Evolutionary conservation across 2,329 filamentous ascomycete species (phyloP).

Genomic region (Aspergillus awamori): DNA sequence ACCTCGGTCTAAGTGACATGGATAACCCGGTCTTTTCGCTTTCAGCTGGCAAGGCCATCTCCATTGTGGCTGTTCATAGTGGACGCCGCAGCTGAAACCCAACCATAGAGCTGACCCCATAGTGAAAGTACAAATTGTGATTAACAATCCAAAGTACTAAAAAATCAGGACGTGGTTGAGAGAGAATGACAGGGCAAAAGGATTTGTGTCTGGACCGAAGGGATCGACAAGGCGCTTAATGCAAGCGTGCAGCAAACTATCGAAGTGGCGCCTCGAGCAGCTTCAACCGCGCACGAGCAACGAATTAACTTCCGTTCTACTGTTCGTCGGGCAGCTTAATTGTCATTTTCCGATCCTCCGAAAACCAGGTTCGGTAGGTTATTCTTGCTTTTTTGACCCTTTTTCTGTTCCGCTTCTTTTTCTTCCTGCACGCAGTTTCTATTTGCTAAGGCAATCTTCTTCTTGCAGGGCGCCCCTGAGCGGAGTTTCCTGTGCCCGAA

Average conservation of each 20-base stretch:
- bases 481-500: slow-evolving; percentile 3
- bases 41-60: neutral
- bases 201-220: neutral
- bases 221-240: neutral
- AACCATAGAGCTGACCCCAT: neutral
- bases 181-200: neutral
- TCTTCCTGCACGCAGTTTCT: neutral
- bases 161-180: neutral
- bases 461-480: neutral
- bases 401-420: neutral
- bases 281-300: neutral
- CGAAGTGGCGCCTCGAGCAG: slow-evolving; percentile 16
- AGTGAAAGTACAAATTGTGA: neutral
- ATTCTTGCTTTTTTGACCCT: neutral
- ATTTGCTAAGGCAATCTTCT: neutral
- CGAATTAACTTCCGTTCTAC: no score
- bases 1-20: neutral
- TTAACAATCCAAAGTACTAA: neutral
- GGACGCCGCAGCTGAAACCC: neutral
- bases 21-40: neutral
- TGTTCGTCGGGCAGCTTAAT: neutral
- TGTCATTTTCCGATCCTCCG: neutral
- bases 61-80: neutral
- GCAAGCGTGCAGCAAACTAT: slow-evolving; percentile 14
- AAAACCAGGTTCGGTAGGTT: neutral